Evolutionary conservation across 1,284 basidiomycete genomes (phyloP), one percentile per base, ranked within the genome.

Genomic region (Megacollybia platyphylla): DNA sequence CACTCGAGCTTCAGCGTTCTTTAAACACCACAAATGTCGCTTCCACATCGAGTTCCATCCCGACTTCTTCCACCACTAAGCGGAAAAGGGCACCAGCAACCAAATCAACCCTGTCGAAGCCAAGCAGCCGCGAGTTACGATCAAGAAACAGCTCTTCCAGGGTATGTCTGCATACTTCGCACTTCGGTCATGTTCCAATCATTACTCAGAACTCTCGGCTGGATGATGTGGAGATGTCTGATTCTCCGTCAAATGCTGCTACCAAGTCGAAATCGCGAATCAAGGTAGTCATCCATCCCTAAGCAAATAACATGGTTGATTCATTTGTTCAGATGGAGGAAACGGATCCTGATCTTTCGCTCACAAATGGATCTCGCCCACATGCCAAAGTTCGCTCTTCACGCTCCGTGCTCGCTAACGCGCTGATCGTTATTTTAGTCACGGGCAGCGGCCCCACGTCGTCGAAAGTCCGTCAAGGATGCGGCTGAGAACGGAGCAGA

Each of bases 401-500:
- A 24, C 20, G 20, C 20, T 24, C 20, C 20, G 20, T 24, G 20
- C 20, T 24, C 15, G 15, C 20, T 24, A 24, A 24, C 20, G 20
- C 20, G 20, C 5, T 24, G 20, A 24, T 5, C 5, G 5, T 24
- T 24, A 24, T 24, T 24, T 24, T 24, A 24, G 20, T 24, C 20
- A 3, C 20, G 20, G 20, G 5, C 20, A 24, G 20, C 20, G 20
- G 20, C 20, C 20, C 20, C 20, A 24, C 20, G 20, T 24, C 20
- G 20, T 24, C 20, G 20, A 24, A 34, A 34, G 15, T 15, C 31
- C 4, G 11, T 34, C 31, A 43, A 47, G 8, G 37, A 39, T 18
- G 51, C 54, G 40, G 56, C 55, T 38, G 58, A 62, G 46, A 58
- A 54, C 18, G 11, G 54, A 15, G 44, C 46, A 36, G 39, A 52